phyloP scores from a whole-genome alignment of 306 rosid species.

The Ceratonia siliqua region DNA sequence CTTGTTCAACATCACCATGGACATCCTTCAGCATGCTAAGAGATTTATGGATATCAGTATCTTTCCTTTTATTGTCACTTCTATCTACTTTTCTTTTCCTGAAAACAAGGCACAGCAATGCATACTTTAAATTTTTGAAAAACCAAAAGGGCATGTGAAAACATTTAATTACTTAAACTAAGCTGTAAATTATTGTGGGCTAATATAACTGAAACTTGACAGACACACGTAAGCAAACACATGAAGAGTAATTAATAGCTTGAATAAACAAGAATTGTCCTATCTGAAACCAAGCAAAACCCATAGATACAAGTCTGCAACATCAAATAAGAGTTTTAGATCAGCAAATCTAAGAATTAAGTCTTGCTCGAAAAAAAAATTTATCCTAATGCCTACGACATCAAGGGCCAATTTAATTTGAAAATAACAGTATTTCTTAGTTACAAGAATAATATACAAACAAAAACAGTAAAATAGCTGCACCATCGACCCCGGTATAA shows the following conservation, averaged over 20 bases:
- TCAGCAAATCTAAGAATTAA: no score
- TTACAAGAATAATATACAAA: background rate
- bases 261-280: background rate
- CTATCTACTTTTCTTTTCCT: slow-evolving; percentile 60
- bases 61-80: slow-evolving; percentile 45
- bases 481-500: background rate
- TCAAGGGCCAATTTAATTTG: background rate
- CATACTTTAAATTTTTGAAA: background rate
- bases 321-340: background rate
- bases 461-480: background rate
- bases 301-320: background rate
- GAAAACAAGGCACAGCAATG: slow-evolving; percentile 28
- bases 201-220: slow-evolving; percentile 13
- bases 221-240: background rate
- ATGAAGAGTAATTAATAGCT: background rate
- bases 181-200: background rate
- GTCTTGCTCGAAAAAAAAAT: background rate
- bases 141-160: background rate
- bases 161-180: slow-evolving; percentile 7
- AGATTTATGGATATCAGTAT: slow-evolving; percentile 40
- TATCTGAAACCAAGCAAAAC: background rate
- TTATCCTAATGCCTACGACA: background rate
- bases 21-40: slow-evolving; percentile 41
- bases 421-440: background rate
- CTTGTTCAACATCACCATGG: slow-evolving; percentile 45